These are phyloP conservation scores for Knufia fluminis DNA, from an alignment of 2,329 filamentous ascomycete species.

Conservation along the genomic window DNA sequence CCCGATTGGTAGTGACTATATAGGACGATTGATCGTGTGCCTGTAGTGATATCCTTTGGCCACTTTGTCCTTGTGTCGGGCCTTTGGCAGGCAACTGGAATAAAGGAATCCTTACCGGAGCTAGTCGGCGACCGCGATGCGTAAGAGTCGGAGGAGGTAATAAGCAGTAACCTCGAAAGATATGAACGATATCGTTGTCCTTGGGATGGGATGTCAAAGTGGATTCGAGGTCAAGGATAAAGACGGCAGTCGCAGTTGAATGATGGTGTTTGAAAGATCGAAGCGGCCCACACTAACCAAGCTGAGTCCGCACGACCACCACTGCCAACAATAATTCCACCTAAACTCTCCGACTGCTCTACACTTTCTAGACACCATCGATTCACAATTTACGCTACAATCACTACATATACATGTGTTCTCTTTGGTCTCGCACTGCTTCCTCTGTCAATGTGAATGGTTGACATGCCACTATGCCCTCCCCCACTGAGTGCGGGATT, in stretches of 20 bases:
- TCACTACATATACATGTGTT: no score
- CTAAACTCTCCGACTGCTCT: background rate
- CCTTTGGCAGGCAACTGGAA: constrained; percentile 17
- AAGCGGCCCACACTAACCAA: background rate
- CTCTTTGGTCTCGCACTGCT: no score
- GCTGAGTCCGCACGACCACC: background rate
- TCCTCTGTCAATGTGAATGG: no score
- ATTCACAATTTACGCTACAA: no score
- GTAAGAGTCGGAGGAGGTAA: background rate
- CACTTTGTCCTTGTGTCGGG: constrained; percentile 22
- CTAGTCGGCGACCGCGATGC: background rate
- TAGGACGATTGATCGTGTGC: constrained; percentile 8
- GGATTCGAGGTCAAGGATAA: constrained; percentile 8
- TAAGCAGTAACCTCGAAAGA: background rate
- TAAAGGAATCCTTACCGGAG: constrained; percentile 19
- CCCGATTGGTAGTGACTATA: background rate
- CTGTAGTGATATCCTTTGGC: constrained; percentile 20
- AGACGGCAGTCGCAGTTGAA: constrained; percentile 1
- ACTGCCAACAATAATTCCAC: no score
- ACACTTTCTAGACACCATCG: background rate
- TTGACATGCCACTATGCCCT: no score
- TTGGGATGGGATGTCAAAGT: constrained; percentile 5
- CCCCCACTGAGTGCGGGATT: background rate
- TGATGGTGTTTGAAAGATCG: background rate
- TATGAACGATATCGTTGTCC: constrained; percentile 5